Evolutionary conservation across 2,329 filamentous ascomycete genomes (phyloP), one percentile per base, ranked within the genome.

Genomic region (Coleophoma crateriformis): DNA sequence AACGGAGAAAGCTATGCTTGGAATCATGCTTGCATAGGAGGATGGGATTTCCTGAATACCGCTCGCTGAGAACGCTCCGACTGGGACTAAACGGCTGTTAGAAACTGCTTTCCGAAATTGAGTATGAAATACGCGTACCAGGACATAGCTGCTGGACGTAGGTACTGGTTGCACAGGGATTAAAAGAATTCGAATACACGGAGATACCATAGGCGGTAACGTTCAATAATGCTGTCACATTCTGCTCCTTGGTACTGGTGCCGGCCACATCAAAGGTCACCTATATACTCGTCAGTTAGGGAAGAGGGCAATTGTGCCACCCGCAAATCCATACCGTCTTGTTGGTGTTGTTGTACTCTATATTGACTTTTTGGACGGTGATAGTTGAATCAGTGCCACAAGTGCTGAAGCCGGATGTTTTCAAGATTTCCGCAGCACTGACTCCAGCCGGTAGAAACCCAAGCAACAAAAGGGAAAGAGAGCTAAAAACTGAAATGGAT

Each of bases 1-100:
- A 33, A 99, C 76, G 53, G 81, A 79, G 71, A 96, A 99, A 12
- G 92, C 92, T 57, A 99, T 95, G 2, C 81, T 72, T 1, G 94
- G 94, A 38, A 99, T 92, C 69, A 87, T 71, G 48, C 77, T 77
- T 49, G 88, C 83, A 63, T 84, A 92, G 53, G 83, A 63, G 0
- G 78, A 69, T 14, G 90, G 87, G 37, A 99, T 87, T 32, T 74
- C 68, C 66, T 94, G 86, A 3, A 71, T 72, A 43, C 90, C 92
- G 40, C 73, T 71, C 7, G 92, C 90, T 13, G 81, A 69, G 62
- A 97, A 99, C 6, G 68, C 70, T 20, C 88, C 87, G 4, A 75
- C 72, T 12, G 91, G 90, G 8, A 96, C 85, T 85, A 51, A 41
- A 64, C 5, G 27, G 55, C 49, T 49, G 49, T 62, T 55, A 62